These are phyloP conservation scores for Tirmania nivea DNA, from an alignment of 495 filamentous ascomycete species.

Conservation along the genomic window DNA sequence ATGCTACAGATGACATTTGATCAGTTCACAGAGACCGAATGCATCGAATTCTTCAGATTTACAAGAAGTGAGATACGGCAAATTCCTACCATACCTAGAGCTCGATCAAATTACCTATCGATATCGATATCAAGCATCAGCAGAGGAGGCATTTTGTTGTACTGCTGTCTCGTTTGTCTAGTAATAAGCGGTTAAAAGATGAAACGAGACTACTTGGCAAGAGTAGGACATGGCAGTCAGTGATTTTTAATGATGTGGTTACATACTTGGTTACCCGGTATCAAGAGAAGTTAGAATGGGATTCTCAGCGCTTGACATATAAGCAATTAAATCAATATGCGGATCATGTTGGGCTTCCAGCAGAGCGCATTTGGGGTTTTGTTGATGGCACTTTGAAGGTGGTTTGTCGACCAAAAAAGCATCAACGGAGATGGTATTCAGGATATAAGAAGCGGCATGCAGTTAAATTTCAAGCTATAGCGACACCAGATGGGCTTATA, in stretches of 20 bases:
- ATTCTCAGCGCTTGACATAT: background rate
- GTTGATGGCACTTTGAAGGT: background rate
- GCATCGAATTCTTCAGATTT: background rate
- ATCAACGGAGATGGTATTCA: background rate
- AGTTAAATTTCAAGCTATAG: background rate
- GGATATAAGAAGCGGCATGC: slow-evolving; percentile 1
- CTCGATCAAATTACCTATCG: background rate
- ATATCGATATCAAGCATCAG: background rate
- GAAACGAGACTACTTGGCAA: background rate
- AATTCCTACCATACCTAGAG: background rate
- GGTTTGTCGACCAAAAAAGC: background rate
- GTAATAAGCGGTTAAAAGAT: background rate
- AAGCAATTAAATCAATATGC: background rate
- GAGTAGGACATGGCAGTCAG: background rate
- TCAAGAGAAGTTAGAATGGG: background rate
- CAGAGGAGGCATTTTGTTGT: background rate
- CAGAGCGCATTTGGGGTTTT: background rate
- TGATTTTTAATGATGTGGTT: background rate
- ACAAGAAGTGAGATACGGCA: background rate
- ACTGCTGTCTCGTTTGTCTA: background rate
- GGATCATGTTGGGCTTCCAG: background rate
- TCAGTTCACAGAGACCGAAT: background rate
- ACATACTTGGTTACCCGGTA: background rate
- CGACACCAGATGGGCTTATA: background rate
- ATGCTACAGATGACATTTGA: too few species aligned